A percentile compares a stretch with the other conserved stretches of the same genome.
These are phyloP conservation scores for Tubosaeta sp. DNA, from an alignment of 768 basidiomycete species.

Conservation along the genomic window DNA sequence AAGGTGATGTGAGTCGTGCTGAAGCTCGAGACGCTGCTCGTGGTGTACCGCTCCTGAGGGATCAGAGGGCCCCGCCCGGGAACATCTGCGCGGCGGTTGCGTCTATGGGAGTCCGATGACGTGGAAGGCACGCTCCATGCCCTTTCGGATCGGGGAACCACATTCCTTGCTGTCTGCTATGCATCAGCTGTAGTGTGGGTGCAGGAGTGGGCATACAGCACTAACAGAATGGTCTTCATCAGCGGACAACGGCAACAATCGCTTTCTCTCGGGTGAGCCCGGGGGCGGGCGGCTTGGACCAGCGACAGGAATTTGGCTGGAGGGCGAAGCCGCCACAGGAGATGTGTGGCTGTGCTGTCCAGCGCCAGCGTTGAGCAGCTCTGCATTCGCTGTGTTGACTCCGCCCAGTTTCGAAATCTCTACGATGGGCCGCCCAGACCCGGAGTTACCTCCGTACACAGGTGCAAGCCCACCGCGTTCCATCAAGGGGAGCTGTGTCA, in stretches of 20 bases:
- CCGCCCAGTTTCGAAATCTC: not conserved
- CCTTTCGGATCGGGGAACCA: slow-evolving; percentile 13
- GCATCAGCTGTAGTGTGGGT: slow-evolving; percentile 15
- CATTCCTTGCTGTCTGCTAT: slow-evolving; percentile 15
- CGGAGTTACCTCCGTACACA: not conserved
- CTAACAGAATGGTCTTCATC: slow-evolving; percentile 11
- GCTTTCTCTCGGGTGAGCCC: slow-evolving; percentile 20
- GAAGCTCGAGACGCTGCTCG: slow-evolving; percentile 7
- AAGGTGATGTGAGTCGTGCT: slow-evolving; percentile 44
- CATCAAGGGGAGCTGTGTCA: not conserved
- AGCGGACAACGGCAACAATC: slow-evolving; percentile 5
- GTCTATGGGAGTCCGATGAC: slow-evolving; percentile 1
- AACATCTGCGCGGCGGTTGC: slow-evolving; percentile 1
- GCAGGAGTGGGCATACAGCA: slow-evolving; percentile 5
- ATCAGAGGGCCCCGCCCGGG: slow-evolving; percentile 18
- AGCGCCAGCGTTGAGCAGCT: not conserved
- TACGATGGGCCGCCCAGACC: not conserved
- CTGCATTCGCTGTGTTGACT: slow-evolving; percentile 8
- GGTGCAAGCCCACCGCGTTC: not conserved
- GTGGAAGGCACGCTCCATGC: slow-evolving; percentile 11
- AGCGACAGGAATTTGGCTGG: slow-evolving; percentile 5
- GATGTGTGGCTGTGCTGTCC: slow-evolving; percentile 18
- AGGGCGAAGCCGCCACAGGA: slow-evolving; percentile 11
- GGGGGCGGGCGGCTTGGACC: slow-evolving; percentile 11
- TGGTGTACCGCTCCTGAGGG: slow-evolving; percentile 23